phyloP scores from a whole-genome alignment of 176 grass and related monocot species.

The Metroxylon sagu region DNA sequence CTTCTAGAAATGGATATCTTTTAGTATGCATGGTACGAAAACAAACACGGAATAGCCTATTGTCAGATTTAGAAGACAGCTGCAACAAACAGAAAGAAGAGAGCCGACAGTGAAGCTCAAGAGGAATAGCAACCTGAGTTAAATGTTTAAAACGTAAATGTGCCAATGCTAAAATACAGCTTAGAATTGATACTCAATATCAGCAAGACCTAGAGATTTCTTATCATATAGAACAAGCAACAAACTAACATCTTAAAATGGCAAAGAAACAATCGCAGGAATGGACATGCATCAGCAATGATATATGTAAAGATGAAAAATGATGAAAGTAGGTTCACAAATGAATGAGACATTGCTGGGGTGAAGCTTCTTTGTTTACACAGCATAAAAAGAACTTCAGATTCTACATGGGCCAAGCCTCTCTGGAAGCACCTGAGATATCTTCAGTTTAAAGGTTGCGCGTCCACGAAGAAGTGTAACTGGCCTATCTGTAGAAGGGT shows the following conservation, averaged over 20 bases:
- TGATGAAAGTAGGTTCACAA: no score
- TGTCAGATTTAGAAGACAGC: conserved; percentile 96
- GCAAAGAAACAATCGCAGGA: no score
- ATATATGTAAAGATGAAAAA: no score
- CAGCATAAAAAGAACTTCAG: no score
- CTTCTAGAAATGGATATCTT: conserved; percentile 85
- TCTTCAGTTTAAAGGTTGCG: conserved; percentile 84
- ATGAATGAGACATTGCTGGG: no score
- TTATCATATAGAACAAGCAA: conserved; percentile 15
- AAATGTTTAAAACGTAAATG: no score
- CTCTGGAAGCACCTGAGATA: conserved; percentile 61
- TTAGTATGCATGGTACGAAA: conserved; percentile 42
- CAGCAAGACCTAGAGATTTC: no score
- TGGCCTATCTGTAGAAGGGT: conserved; percentile 59
- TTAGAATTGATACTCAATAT: no score
- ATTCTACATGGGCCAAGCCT: conserved; percentile 2
- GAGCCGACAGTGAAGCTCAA: not conserved
- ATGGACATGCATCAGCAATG: no score
- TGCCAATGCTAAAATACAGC: no score
- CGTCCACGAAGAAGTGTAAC: conserved; percentile 60
- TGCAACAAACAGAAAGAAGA: conserved; percentile 25
- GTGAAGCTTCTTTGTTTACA: no score
- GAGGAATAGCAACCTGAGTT: not conserved
- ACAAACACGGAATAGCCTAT: conserved; percentile 81
- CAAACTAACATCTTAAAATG: conserved; percentile 3